phyloP scores from a whole-genome alignment of 192 early-diverging fungal genomes.

The Gamsiella multidivaricata region DNA sequence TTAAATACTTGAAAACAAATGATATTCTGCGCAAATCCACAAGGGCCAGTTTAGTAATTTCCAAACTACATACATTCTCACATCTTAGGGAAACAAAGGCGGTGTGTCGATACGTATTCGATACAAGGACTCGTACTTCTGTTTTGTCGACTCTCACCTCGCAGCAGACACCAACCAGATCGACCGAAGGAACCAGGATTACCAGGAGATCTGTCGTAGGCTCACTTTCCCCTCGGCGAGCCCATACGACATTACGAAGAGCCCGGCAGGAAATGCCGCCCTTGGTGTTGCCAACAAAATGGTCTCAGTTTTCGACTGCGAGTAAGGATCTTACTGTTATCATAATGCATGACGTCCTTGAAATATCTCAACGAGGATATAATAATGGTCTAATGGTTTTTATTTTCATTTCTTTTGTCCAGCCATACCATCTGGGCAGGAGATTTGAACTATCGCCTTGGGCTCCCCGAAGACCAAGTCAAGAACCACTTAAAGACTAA shows the following conservation, averaged over 20 bases:
- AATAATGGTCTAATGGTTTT: no score
- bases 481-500: constrained; percentile 64
- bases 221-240: constrained; percentile 64
- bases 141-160: constrained; percentile 91
- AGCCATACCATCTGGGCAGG: constrained; percentile 92
- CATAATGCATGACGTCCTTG: neutral
- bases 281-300: constrained; percentile 16
- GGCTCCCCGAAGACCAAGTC: constrained; percentile 69
- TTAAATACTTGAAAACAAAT: no score
- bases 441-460: constrained; percentile 94
- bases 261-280: constrained; percentile 35
- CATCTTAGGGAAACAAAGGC: constrained; percentile 98
- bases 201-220: constrained; percentile 82
- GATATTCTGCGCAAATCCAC: no score
- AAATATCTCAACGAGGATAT: no score
- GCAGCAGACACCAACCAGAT: constrained; percentile 84
- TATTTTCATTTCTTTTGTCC: neutral
- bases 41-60: no score
- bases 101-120: constrained; percentile 84
- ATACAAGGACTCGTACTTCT: constrained; percentile 82
- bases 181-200: constrained; percentile 91
- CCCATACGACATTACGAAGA: constrained; percentile 46
- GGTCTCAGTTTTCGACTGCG: constrained; percentile 73
- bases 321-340: constrained; percentile 55
- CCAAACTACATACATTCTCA: no score